Evolutionary conservation across 2,329 filamentous ascomycete genomes (phyloP), one percentile per base, ranked within the genome.

Genomic region (Arthroderma sp.): DNA sequence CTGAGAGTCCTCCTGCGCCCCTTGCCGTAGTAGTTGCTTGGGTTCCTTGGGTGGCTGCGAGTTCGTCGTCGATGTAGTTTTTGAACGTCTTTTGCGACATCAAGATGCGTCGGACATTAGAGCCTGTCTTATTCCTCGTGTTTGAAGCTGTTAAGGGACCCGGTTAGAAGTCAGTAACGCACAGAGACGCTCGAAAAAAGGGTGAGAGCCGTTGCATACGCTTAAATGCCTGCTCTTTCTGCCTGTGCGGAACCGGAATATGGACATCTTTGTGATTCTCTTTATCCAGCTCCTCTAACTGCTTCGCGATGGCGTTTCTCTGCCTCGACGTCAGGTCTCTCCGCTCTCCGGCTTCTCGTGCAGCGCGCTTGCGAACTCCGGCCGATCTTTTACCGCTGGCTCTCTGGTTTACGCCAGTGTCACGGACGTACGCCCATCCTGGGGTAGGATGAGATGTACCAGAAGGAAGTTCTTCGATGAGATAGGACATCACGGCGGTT

Each of bases 351-450:
- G 69, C 68, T 48, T 73, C 75, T 50, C 83, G 74, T 15, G 77
- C 75, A 29, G 77, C 80, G 56, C 86, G 82, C 66, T 93, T 94
- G 50, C 83, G 75, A 39, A 64, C 66, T 48, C 60, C 68, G 68
- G 71, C 49, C 63, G 65, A 51, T 69, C 65, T 55, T 54, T 55
- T 52, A 2, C 51, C 48, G 27, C 43, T 44, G 22, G 68, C 71
- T 43, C 70, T 60, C 8, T 75, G 72, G 45, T 77, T 72, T 45
- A 75, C 72, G 62, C 74, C 59, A 10, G 75, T 80, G 58, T 94
- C 86, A 29, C 87, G 80, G 1, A 95, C 85, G 61, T 94, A 94
- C 8, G 86, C 86, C 83, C 87, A 96, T 57, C 89, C 89, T 1
- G 89, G 87, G 1, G 86, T 83, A 38, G 77, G 76, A 10, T 78